Evolutionary conservation across 768 basidiomycete species (phyloP), one percentile per base, ranked within the genome.

Genomic region (Mycena latifolia): DNA sequence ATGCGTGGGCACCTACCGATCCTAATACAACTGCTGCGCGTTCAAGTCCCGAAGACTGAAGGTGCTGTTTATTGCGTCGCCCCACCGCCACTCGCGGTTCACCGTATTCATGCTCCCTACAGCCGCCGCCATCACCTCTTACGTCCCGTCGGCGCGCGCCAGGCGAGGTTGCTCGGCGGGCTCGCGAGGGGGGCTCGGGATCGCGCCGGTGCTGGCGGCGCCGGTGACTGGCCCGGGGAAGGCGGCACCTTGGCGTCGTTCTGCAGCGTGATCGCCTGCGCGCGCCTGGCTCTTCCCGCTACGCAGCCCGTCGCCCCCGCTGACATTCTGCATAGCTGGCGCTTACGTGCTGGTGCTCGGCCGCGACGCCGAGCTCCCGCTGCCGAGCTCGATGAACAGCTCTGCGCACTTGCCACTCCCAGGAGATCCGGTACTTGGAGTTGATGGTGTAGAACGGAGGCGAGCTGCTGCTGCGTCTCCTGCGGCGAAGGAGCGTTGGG

Each of bases 331-430:
- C 65, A 65, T 75, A 43, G 71, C 67, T 7, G 85, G 82, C 9
- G 82, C 78, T 7, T 86, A 85, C 5, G 78, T 72, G 55, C 81
- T 85, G 1, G 83, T 75, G 17, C 80, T 65, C 6, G 82, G 80
- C 20, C 72, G 71, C 45, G 72, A 66, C 35, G 76, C 68, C 10
- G 77, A 48, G 27, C 81, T 72, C 18, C 85, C 80, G 2, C 90
- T 88, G 0, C 92, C 93, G 2, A 97, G 84, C 73, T 96, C 93
- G 55, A 96, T 91, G 39, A 97, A 83, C 24, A 97, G 79, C 72
- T 93, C 92, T 0, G 95, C 95, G 72, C 94, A 95, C 70, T 95
- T 94, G n/a, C n/a, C 94, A 95, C 70, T 95, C 94, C 93, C 94
- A 95, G 33, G 92, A 89, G 47, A 95, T 87, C n/a, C 85, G 85